Percentiles rank a stretch among this genome's conserved stretches.
Conservation (phyloP, 148 eudicot species). For the Rhododendron vialii region DNA sequence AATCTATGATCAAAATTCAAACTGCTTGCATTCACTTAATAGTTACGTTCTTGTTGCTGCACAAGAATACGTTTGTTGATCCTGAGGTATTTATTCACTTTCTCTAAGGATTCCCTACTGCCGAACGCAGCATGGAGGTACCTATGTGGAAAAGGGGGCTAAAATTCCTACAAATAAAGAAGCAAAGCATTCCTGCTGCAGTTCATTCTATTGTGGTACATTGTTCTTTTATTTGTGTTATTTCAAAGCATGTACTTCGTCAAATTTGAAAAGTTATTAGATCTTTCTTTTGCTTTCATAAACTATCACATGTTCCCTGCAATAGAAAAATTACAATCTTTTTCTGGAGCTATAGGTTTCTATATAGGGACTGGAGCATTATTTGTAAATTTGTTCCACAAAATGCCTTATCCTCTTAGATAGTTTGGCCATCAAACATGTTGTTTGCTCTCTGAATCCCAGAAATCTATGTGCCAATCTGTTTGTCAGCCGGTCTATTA, state of each 20-base stretch:
- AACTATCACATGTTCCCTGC: neutral
- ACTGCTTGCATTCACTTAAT: neutral
- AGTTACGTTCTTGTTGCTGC: constrained; percentile 9
- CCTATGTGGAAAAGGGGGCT: constrained; percentile 97
- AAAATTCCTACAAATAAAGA: constrained; percentile 61
- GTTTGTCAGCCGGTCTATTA: neutral
- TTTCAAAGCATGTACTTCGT: neutral
- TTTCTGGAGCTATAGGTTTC: neutral
- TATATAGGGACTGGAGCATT: neutral
- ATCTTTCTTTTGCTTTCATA: neutral
- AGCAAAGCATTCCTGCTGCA: constrained; percentile 77
- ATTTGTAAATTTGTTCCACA: neutral
- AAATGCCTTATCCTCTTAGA: neutral
- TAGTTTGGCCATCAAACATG: neutral
- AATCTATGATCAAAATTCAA: neutral
- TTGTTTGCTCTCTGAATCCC: neutral
- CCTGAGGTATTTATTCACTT: constrained; percentile 62
- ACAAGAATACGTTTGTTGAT: constrained; percentile 42
- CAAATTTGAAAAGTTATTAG: neutral
- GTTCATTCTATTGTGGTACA: constrained; percentile 92
- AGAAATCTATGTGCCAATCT: neutral
- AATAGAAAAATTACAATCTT: neutral
- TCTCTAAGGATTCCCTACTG: constrained; percentile 96
- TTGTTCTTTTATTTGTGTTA: neutral
- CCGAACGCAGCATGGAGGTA: constrained; percentile 99